These are phyloP conservation scores for Fomitopsis palustris DNA, from an alignment of 1,284 basidiomycete genomes.

Conservation along the genomic window DNA sequence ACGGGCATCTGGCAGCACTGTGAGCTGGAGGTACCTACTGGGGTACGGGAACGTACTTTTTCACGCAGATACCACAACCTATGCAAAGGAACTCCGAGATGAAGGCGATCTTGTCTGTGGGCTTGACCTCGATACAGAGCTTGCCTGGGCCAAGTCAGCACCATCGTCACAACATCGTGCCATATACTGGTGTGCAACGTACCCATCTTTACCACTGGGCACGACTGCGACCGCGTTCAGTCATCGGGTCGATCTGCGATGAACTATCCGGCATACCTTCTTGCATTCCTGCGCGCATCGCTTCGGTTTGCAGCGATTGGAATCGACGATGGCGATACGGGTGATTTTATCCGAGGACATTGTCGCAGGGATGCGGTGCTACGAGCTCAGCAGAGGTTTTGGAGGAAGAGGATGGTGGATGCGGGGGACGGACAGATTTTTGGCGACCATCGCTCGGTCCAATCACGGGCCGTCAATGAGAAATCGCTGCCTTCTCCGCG, in stretches of 20 bases:
- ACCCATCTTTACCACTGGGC: constrained; percentile 99
- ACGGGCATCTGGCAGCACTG: constrained; percentile 75
- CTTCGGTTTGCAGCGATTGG: constrained; percentile 93
- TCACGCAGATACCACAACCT: constrained; percentile 97
- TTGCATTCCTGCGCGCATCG: constrained; percentile 90
- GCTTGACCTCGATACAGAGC: constrained; percentile 95
- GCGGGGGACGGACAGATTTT: background rate
- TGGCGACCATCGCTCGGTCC: background rate
- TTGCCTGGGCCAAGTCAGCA: constrained; percentile 56
- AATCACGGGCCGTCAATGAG: background rate
- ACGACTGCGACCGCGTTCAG: constrained; percentile 55
- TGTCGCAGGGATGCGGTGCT: background rate
- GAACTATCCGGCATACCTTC: constrained; percentile 52
- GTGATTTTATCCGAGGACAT: constrained; percentile 76
- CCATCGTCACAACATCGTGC: background rate
- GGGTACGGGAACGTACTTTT: constrained; percentile 68
- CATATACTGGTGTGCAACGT: constrained; percentile 1
- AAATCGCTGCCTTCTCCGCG: background rate
- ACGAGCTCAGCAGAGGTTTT: background rate
- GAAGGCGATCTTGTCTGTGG: constrained; percentile 93
- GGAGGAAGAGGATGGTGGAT: background rate
- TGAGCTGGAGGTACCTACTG: background rate
- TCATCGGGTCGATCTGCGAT: background rate
- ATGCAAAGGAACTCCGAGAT: constrained; percentile 97
- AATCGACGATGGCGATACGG: constrained; percentile 91